phyloP scores from a whole-genome alignment of 2,329 filamentous ascomycete genomes.

The Dothistroma pini region DNA sequence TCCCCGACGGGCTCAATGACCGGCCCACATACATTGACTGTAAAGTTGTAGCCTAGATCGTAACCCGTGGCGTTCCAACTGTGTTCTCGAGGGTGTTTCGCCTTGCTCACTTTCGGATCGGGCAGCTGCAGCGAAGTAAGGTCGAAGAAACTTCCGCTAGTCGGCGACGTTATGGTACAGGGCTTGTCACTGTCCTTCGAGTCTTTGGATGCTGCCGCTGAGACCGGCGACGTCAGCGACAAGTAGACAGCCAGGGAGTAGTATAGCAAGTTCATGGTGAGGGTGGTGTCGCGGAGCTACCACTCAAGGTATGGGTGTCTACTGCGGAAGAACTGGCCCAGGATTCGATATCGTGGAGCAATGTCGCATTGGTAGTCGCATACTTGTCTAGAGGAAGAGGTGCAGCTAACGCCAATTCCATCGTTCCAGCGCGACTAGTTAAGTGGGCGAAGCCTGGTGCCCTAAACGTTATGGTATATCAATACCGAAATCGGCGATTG shows the following conservation, averaged over 20 bases:
- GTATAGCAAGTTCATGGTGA: constrained; percentile 34
- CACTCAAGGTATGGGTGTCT: neutral
- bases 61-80: constrained; percentile 66
- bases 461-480: no score
- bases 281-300: neutral
- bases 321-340: neutral
- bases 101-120: constrained; percentile 44
- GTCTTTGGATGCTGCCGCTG: constrained; percentile 35
- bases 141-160: constrained; percentile 61
- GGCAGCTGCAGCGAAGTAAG: constrained; percentile 55
- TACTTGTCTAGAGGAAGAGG: neutral
- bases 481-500: no score
- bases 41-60: constrained; percentile 79
- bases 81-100: constrained; percentile 55
- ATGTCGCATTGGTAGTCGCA: neutral
- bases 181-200: constrained; percentile 27
- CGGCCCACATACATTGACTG: constrained; percentile 73
- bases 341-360: neutral
- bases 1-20: constrained; percentile 58
- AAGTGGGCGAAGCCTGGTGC: neutral
- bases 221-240: constrained; percentile 27
- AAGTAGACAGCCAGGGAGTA: constrained; percentile 34
- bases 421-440: neutral
- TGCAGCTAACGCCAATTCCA: neutral
- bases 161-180: constrained; percentile 60